phyloP scores from a whole-genome alignment of 495 filamentous ascomycete genomes.

The Penicillium cataractarum region DNA sequence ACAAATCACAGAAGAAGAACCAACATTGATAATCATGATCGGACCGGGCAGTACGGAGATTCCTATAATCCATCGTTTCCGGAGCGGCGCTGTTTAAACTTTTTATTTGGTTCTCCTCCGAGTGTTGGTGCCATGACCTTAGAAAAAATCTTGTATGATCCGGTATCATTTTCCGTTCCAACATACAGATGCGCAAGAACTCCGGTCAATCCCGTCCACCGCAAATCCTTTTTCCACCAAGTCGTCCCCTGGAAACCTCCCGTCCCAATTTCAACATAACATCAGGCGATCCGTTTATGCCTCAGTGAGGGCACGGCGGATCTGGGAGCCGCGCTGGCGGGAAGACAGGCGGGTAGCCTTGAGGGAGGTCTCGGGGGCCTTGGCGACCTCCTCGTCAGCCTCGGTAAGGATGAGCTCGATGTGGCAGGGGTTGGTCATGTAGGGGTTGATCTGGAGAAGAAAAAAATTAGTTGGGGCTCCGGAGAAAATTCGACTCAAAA shows the following conservation, averaged over 20 bases:
- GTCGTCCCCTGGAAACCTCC: constrained; percentile 32
- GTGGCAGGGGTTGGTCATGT: constrained; percentile 99
- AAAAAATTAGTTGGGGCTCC: constrained; percentile 2
- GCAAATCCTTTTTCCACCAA: constrained; percentile 32
- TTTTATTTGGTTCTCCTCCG: constrained; percentile 41
- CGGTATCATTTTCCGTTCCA: constrained; percentile 45
- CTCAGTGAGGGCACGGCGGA: constrained; percentile 79
- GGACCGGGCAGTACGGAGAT: constrained; percentile 35
- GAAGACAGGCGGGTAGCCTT: constrained; percentile 70
- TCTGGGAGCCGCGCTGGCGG: constrained; percentile 82
- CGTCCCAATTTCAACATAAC: background rate
- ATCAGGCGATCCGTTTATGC: constrained; percentile 56
- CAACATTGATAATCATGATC: constrained; percentile 36
- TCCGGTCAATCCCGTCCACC: constrained; percentile 35
- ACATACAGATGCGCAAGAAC: constrained; percentile 39
- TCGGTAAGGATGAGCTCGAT: constrained; percentile 99
- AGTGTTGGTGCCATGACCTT: constrained; percentile 36
- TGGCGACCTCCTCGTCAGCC: constrained; percentile 80
- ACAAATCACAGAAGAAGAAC: constrained; percentile 30
- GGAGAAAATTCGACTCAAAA: background rate
- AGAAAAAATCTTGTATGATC: constrained; percentile 47
- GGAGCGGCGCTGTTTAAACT: constrained; percentile 39
- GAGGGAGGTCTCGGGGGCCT: constrained; percentile 60
- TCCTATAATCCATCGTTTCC: constrained; percentile 31
- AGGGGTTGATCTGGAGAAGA: constrained; percentile 84